These are phyloP conservation scores for Phlyctochytrium planicorne DNA, from an alignment of 192 early-diverging fungal genomes.

Conservation along the genomic window DNA sequence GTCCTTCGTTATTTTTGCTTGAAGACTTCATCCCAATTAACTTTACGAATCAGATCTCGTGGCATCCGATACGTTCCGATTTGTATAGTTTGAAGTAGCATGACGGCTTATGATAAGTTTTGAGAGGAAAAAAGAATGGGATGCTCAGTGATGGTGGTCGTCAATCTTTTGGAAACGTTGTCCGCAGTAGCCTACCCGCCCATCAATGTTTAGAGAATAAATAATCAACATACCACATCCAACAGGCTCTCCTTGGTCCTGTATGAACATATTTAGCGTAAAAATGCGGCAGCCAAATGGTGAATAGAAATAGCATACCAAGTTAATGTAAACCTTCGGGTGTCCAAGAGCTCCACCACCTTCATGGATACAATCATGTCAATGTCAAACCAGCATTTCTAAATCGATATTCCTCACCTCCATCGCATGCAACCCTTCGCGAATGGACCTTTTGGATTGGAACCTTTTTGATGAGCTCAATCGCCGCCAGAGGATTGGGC, in stretches of 20 bases:
- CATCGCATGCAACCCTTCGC: slow-evolving; percentile 80
- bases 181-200: slow-evolving; percentile 22
- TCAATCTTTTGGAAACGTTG: slow-evolving; percentile 26
- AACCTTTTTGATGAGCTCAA: slow-evolving; percentile 87
- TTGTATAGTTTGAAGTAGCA: slow-evolving; percentile 15
- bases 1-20: neutral
- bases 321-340: slow-evolving; percentile 92
- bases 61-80: slow-evolving; percentile 27
- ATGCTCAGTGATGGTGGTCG: slow-evolving; percentile 13
- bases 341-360: slow-evolving; percentile 88
- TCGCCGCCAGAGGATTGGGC: slow-evolving; percentile 87
- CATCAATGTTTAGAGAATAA: too few relatives aligned
- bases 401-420: slow-evolving; percentile 51
- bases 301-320: slow-evolving; percentile 46
- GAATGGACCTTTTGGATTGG: slow-evolving; percentile 75
- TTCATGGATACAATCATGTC: slow-evolving; percentile 27
- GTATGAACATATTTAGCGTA: neutral
- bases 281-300: neutral
- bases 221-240: slow-evolving; percentile 17
- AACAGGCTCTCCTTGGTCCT: slow-evolving; percentile 25
- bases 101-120: too few relatives aligned
- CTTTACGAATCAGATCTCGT: slow-evolving; percentile 15
- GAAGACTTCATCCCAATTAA: neutral
- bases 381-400: neutral
- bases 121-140: neutral